Evolutionary conservation across 495 filamentous ascomycete genomes (phyloP), one percentile per base, ranked within the genome.

Genomic region (Cercophora newfieldiana): DNA sequence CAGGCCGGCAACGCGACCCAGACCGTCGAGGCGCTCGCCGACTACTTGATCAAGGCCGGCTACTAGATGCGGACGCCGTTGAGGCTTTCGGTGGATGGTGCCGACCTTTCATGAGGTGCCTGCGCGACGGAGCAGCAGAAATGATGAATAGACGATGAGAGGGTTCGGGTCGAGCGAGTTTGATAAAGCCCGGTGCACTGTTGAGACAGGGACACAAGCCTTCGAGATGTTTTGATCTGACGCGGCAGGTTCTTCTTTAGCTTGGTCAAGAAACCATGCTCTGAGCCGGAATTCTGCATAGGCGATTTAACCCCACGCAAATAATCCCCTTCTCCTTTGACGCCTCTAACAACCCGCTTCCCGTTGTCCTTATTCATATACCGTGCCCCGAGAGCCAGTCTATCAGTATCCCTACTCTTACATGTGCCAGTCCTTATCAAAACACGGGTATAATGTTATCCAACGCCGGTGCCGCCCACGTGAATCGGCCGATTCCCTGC

Each of bases 21-120:
- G 68, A 84, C 84, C 21, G 86, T 90, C 64, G 89, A 90, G 81
- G 77, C 86, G 62, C 81, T 94, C 66, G 90, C 81, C 48, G 91
- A 94, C 69, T 93, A 94, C 77, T 81, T 94, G 66, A 85, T 88
- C 69, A 81, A 83, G 60, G 75, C 80, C 25, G 88, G 89, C 25
- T 94, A 93, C 80, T 94, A 87, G 10, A 75, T 55, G 22, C 28
- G 22, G 31, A 33, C 57, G 49, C 21, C 21, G 54, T 22, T 30
- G 26, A 54, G 6, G n/a, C 2, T 19, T 24, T 7, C 3, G 28
- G 48, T 0, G 60, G 50, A 1, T 25, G 18, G 22, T 24, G 59
- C 18, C 44, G 16, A 19, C 19, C 47, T 19, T n/a, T 33, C 47
- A 7, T 29, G 59, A 44, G 56, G 30, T 10, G 24, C 50, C 25